phyloP scores from a whole-genome alignment of 2,329 filamentous ascomycete species.

The Clonostachys byssicola region DNA sequence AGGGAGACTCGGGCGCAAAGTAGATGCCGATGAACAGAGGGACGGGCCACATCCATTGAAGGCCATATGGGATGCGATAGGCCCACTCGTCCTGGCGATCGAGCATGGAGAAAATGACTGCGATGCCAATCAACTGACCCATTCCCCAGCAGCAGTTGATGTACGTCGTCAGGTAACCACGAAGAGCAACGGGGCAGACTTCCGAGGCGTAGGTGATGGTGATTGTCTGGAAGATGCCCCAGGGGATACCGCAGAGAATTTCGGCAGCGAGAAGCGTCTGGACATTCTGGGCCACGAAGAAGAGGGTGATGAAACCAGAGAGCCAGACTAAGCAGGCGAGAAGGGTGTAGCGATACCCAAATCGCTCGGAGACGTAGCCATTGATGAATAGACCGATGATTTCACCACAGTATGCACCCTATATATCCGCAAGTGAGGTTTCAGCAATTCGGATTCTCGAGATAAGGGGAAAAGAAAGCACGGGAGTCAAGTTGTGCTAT shows the following conservation, averaged over 20 bases:
- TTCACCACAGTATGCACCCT: conserved; percentile 55
- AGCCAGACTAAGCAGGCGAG: conserved; percentile 51
- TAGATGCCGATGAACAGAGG: conserved; percentile 62
- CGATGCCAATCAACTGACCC: conserved; percentile 70
- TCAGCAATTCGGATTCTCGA: not conserved
- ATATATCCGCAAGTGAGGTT: conserved; percentile 9
- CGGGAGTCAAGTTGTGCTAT: not conserved
- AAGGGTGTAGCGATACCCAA: conserved; percentile 63
- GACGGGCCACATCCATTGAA: conserved; percentile 77
- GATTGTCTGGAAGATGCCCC: conserved; percentile 55
- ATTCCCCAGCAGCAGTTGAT: conserved; percentile 76
- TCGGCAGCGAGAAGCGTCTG: conserved; percentile 55
- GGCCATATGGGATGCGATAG: conserved; percentile 65
- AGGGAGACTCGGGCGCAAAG: conserved; percentile 67
- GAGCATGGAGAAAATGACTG: conserved; percentile 68
- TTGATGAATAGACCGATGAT: conserved; percentile 65
- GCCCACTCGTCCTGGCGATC: conserved; percentile 63
- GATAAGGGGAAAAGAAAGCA: not conserved
- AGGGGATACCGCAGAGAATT: conserved; percentile 59
- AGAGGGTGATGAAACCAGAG: conserved; percentile 55
- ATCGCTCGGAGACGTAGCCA: conserved; percentile 61
- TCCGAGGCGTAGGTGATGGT: conserved; percentile 66
- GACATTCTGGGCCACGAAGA: conserved; percentile 61
- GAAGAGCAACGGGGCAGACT: conserved; percentile 68
- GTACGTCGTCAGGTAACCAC: conserved; percentile 69